Evolutionary conservation across 495 filamentous ascomycete genomes (phyloP), one percentile per base, ranked within the genome.

Genomic region (Aspergillus biplanus): DNA sequence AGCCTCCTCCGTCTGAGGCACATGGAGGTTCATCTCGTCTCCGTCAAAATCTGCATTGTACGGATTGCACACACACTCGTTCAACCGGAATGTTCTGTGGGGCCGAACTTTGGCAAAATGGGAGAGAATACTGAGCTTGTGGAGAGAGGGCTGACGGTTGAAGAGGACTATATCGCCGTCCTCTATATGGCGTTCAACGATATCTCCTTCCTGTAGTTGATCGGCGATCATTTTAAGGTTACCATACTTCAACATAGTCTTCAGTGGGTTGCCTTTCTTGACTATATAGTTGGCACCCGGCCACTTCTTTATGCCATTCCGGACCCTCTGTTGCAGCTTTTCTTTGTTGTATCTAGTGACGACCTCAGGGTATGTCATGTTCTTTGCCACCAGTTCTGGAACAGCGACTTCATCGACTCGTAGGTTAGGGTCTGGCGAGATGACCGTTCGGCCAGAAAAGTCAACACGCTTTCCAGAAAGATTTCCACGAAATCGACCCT

Each of bases 1-100:
- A 12, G 95, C 95, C 77, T 99, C 95, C 78, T 98, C 95, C 3
- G 96, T 99, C 72, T 99, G 95, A 15, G 95, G 95, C 6, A 99
- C 93, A 75, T 99, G 95, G 64, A 99, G 75, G 69, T 99, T 99
- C 95, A 99, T 99, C 75, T 99, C 95, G 65, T 99, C 95, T 67
- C 95, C 95, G 68, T 99, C 95, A 71, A 99, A 99, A 87, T 99
- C 95, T 49, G 95, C 95, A 76, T 99, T 99, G 83, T 99, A 99
- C 8, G 95, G 95, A 48, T 92, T 94, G 72, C 95, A 99, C 7
- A 96, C 95, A 85, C 95, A 98, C 72, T 99, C 95, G 71, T 99
- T 99, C 56, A 99, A 82, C 50, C 95, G 89, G 76, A 99, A 98
- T 0, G 95, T 99, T 71, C 94, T 88, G 86, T 96, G 94, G 6